Evolutionary conservation across 2,329 filamentous ascomycete genomes (phyloP).

Genomic region (Neopestalotiopsis clavispora): DNA sequence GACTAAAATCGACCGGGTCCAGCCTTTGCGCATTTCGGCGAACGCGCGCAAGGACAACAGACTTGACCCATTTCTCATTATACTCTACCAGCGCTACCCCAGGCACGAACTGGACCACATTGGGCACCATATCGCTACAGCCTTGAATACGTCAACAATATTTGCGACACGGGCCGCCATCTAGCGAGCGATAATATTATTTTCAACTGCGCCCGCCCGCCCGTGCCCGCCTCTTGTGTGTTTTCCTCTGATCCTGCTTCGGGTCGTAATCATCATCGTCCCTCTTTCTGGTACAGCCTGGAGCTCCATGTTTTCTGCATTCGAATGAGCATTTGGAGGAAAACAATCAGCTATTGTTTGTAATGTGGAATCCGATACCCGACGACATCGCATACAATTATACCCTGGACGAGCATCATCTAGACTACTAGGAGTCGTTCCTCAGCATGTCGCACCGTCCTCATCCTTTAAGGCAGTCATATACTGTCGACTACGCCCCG

Average conservation of each 20-base stretch:
- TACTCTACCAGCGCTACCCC: not conserved
- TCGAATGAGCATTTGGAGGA: not conserved
- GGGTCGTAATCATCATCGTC: not conserved
- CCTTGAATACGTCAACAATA: constrained; percentile 4
- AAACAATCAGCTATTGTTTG: constrained; percentile 24
- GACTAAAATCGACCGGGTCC: constrained; percentile 9
- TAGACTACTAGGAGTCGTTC: constrained; percentile 29
- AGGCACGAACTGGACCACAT: not conserved
- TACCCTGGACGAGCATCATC: constrained; percentile 30
- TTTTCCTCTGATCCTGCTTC: constrained; percentile 3
- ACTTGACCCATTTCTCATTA: constrained; percentile 15
- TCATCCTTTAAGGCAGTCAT: constrained; percentile 61
- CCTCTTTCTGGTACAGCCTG: not conserved
- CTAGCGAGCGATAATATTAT: not conserved
- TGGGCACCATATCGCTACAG: not conserved
- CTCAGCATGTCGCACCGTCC: constrained; percentile 59
- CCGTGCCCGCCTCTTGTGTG: not conserved
- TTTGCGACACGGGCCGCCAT: constrained; percentile 8
- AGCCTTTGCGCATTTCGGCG: constrained; percentile 7
- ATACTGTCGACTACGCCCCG: constrained; percentile 45
- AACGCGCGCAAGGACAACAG: constrained; percentile 9
- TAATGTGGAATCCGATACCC: constrained; percentile 35
- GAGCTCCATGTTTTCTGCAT: constrained; percentile 1
- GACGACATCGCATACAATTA: constrained; percentile 26
- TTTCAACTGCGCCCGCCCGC: not conserved